These are phyloP conservation scores for Papiliotrema fonsecae DNA, from an alignment of 1,284 basidiomycete genomes.

Conservation along the genomic window DNA sequence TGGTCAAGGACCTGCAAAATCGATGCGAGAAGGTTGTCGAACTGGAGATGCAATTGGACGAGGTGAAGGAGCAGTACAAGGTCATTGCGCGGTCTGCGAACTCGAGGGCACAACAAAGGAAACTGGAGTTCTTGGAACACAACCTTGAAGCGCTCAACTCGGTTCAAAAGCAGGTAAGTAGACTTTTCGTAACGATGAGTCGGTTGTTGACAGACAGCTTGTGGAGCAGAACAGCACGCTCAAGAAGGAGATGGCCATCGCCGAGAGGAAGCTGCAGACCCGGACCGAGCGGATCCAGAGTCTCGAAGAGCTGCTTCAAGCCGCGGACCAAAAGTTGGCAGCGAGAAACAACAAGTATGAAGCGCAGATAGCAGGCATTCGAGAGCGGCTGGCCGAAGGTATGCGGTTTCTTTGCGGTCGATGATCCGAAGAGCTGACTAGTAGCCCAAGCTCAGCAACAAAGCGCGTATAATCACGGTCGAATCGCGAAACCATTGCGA, in stretches of 20 bases:
- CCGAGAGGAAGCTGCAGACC: conserved; percentile 91
- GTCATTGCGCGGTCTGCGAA: conserved; percentile 97
- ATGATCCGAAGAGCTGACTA: background rate
- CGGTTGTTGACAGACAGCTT: conserved; percentile 55
- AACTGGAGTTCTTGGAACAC: conserved; percentile 97
- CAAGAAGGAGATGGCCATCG: conserved; percentile 96
- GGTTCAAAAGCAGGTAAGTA: conserved; percentile 89
- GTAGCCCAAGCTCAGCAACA: conserved; percentile 51
- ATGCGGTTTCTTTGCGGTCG: conserved; percentile 43
- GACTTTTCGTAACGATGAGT: background rate
- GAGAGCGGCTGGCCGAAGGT: conserved; percentile 87
- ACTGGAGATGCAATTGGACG: conserved; percentile 97
- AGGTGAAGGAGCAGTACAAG: conserved; percentile 98
- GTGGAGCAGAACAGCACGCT: conserved; percentile 97
- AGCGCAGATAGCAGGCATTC: conserved; percentile 81
- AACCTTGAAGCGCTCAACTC: conserved; percentile 93
- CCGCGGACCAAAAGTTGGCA: conserved; percentile 85
- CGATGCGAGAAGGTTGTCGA: conserved; percentile 99
- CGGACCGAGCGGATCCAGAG: conserved; percentile 97
- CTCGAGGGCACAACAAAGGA: conserved; percentile 96
- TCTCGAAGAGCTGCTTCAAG: conserved; percentile 84
- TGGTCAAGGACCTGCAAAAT: conserved; percentile 98
- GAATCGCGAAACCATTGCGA: conserved; percentile 93
- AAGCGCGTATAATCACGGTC: conserved; percentile 54
- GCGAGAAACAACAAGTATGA: conserved; percentile 95